These are phyloP conservation scores for Pseudogymnoascus sp. DNA, from an alignment of 2,329 filamentous ascomycete species.

Conservation along the genomic window DNA sequence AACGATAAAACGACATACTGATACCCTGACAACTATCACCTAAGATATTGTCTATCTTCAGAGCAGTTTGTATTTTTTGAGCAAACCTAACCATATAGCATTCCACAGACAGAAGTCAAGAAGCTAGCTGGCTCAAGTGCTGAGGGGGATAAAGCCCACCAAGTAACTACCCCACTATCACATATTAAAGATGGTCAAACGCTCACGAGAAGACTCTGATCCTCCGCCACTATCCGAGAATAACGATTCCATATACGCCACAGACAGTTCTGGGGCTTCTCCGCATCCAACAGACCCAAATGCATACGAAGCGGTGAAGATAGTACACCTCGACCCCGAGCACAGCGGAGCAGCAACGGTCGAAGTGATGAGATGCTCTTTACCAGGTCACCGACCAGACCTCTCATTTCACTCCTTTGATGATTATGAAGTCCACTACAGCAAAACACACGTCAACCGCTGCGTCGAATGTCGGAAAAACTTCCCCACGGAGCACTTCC, in stretches of 20 bases:
- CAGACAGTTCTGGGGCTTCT: slow-evolving; percentile 17
- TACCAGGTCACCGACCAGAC: slow-evolving; percentile 68
- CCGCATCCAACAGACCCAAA: slow-evolving; percentile 23
- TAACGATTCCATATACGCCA: slow-evolving; percentile 4
- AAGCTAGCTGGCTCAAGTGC: slow-evolving; percentile 8
- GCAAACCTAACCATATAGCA: not conserved
- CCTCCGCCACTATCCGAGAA: slow-evolving; percentile 26
- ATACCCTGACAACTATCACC: not conserved
- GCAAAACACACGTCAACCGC: slow-evolving; percentile 69
- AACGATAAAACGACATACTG: not conserved
- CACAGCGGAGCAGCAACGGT: slow-evolving; percentile 20
- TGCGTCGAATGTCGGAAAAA: slow-evolving; percentile 81
- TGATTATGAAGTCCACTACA: slow-evolving; percentile 84
- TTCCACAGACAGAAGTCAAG: slow-evolving; percentile 15
- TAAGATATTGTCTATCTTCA: not conserved
- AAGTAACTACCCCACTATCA: slow-evolving; percentile 30
- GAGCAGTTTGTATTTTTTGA: not conserved
- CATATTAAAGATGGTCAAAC: slow-evolving; percentile 46
- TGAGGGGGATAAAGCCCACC: slow-evolving; percentile 5
- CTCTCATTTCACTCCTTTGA: slow-evolving; percentile 64
- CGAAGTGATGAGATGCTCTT: slow-evolving; percentile 61
- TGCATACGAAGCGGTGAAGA: slow-evolving; percentile 38
- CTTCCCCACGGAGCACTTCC: slow-evolving; percentile 73
- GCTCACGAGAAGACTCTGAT: slow-evolving; percentile 43
- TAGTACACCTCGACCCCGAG: slow-evolving; percentile 56